Evolutionary conservation across 169 alveolate species (phyloP), one percentile per base, ranked within the genome.

Genomic region (Plasmodium yoelii): DNA sequence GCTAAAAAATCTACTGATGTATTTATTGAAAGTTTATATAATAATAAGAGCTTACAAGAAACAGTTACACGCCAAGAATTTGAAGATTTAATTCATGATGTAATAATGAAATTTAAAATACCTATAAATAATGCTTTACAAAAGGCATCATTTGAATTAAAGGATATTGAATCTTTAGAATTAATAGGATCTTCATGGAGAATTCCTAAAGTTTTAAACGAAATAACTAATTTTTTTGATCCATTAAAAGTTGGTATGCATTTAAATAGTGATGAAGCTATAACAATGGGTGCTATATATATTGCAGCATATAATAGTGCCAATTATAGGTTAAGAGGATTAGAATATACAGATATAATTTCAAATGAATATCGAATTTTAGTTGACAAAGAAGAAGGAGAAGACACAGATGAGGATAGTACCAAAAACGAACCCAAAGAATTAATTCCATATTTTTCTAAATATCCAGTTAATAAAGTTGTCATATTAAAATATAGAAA

Each of bases 161-260:
- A 89, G 24, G 93, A 94, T 13, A 57, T 94, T 68, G 95, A 92
- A 73, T 92, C 94, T n/a, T 92, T 94, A 60, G 96, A 94, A 73
- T 73, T 94, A 57, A 89, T 94, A 42, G 96, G 96, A 24, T 91
- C 95, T 9, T 87, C 94, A 34, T 94, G 95, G 95, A 73, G 96
- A 69, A 93, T 94, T 19, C 96, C 96, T 18, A 88, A 87, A 47
- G 91, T 94, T 8, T 64, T 90, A 84, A 86, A 70, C 46, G 93
- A 94, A 68, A 73, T 94, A 13, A 60, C 91, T 39, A 90, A 89
- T 15, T 71, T 87, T 39, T 73, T 94, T 71, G 44, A 74, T 47
- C 96, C 96, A 15, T 93, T 87, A 57, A 75, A 51, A 69, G 91
- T 94, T 15, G 96, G 95, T 24, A 90, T 94, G 93, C 96, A 94